Base-by-base conservation (phyloP, 306 rosid genomes). In the Dryas drummondii region DNA sequence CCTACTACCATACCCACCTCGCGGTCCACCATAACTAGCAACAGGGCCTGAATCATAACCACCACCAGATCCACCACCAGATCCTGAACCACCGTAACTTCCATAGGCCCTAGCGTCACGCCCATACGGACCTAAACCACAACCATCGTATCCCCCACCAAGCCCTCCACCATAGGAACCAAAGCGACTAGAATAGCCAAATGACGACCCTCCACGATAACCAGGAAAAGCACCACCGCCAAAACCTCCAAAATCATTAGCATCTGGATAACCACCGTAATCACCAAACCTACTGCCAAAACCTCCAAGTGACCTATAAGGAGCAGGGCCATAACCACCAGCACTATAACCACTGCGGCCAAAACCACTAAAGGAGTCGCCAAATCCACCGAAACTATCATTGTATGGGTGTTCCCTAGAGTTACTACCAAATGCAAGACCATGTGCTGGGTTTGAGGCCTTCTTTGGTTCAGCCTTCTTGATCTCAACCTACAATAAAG, bases 401-500 rank as follows among this genome's bases (percentile, higher is more conserved):
- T 76, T 84, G 91, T 85, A 88, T 79, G 93, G 78, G 74, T 85
- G 93, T 48, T 87, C 78, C 96, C 97, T 92, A 92, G 96, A 86
- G 55, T 90, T 86, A 84, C 93, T 88, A 88, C 86, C 90, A 84
- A 83, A 92, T 47, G 91, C 79, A 84, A 93, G 93, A 85, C 79
- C 84, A 85, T 84, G 86, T 73, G 84, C 83, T 61, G 93, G 85
- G 91, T 87, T 90, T 82, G 97, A 88, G 93, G 90, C 81, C 86
- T 92, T 92, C 91, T 88, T 90, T 82, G 97, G 96, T 85, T 88
- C 93, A 82, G 91, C 97, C 85, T 92, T 92, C 96, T 92, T 92
- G 96, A 92, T 88, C 96, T 92, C 97, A 89, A 92, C 97, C 97
- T 92, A 92, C 97, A 92, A 88, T 84, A 92, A 85, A 92, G 91